These are phyloP conservation scores for Quercus alba DNA, from an alignment of 306 rosid species.

Conservation along the genomic window DNA sequence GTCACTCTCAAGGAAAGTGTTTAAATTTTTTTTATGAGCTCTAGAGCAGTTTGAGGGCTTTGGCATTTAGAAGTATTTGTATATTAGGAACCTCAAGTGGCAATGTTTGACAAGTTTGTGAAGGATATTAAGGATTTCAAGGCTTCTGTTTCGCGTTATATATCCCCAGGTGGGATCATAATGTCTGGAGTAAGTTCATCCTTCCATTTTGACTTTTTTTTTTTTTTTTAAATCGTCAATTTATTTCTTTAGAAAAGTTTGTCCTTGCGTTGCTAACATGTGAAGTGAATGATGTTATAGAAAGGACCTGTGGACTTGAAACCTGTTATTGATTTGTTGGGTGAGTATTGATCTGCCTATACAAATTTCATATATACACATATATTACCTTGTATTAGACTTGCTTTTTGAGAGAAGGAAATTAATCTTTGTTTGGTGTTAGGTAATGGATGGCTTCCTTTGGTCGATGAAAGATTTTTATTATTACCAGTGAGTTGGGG, in stretches of 20 bases:
- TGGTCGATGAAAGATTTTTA: not conserved
- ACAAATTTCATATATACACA: not conserved
- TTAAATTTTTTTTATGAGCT: no score
- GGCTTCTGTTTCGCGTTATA: no score
- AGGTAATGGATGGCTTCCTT: not conserved
- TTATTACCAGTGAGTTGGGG: not conserved
- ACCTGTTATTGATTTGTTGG: constrained; percentile 30
- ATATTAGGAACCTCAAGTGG: no score
- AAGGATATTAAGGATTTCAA: no score
- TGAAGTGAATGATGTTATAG: constrained; percentile 3
- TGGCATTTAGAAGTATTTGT: no score
- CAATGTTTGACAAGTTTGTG: no score
- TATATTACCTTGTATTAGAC: not conserved
- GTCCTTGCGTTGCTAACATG: constrained; percentile 1
- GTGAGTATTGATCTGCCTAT: constrained; percentile 24
- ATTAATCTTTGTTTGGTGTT: not conserved
- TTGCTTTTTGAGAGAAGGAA: not conserved
- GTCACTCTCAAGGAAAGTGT: no score
- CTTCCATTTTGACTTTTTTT: no score
- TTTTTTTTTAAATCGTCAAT: not conserved
- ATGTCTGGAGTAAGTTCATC: no score
- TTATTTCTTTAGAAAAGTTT: not conserved
- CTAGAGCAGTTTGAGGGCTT: no score
- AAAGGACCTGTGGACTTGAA: constrained; percentile 25
- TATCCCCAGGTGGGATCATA: no score